phyloP scores from a whole-genome alignment of 2,329 filamentous ascomycete species.

The Bipolaris cookei region DNA sequence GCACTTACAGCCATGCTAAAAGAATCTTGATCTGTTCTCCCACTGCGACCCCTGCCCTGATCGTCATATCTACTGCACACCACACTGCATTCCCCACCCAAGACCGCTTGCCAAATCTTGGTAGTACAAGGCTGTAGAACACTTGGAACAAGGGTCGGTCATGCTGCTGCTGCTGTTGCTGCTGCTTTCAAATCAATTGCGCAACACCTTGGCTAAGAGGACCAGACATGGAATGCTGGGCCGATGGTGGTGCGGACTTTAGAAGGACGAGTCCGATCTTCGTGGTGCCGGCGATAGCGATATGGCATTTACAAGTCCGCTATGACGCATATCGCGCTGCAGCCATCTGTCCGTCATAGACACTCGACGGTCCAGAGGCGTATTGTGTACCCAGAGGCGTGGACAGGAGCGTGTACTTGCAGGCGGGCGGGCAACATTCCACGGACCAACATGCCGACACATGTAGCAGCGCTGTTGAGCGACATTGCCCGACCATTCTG shows the following conservation, averaged over 20 bases:
- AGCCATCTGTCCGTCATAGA: neutral
- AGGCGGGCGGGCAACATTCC: neutral
- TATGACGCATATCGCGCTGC: neutral
- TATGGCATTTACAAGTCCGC: neutral
- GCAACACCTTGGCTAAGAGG: neutral
- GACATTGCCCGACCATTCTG: neutral
- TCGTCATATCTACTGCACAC: constrained; percentile 2
- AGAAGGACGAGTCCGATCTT: neutral
- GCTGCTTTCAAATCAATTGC: constrained; percentile 6
- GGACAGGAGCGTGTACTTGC: neutral
- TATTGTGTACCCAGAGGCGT: neutral
- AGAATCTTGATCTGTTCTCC: too few species aligned
- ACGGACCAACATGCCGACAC: neutral
- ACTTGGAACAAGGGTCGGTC: neutral
- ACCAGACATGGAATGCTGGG: neutral
- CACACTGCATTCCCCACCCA: constrained; percentile 6
- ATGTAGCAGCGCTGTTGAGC: constrained; percentile 8
- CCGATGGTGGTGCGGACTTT: neutral
- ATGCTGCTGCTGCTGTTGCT: neutral
- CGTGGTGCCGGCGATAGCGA: neutral
- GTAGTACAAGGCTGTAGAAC: constrained; percentile 4
- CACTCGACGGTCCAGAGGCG: neutral
- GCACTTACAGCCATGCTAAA: neutral
- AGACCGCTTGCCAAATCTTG: constrained; percentile 1
- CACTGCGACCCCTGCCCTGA: neutral